Percentiles rank a stretch among this genome's conserved stretches.
Conservation (phyloP, 208 protist genomes). For the Jaenimonas drosophilae region DNA sequence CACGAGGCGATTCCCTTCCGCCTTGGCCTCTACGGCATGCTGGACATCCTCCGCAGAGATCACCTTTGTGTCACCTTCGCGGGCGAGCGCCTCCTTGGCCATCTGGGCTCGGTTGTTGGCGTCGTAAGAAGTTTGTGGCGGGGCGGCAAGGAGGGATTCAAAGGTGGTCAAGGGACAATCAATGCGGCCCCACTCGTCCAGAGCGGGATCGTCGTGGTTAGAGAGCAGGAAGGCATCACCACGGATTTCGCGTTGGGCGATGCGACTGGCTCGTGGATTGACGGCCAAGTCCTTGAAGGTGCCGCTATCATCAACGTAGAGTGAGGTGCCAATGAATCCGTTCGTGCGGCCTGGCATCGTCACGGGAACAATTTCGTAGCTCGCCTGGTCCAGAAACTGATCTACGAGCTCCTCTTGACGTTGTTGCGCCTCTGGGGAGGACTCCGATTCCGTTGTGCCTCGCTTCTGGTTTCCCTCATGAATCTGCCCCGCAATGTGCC, state of each 20-base stretch:
- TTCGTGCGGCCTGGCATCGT: conserved; percentile 68
- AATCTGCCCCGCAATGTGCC: conserved; percentile 38
- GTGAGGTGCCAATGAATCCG: conserved; percentile 66
- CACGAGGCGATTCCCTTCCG: conserved; percentile 50
- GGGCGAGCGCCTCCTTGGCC: conserved; percentile 30
- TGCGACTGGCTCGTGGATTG: conserved; percentile 71
- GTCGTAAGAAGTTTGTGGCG: conserved; percentile 42
- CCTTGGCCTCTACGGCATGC: conserved; percentile 42
- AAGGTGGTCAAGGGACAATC: conserved; percentile 41
- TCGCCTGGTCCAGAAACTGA: conserved; percentile 60
- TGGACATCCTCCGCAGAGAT: conserved; percentile 51
- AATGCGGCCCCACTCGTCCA: conserved; percentile 78
- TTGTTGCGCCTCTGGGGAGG: conserved; percentile 7
- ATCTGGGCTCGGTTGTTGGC: conserved; percentile 64
- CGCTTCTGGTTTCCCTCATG: conserved; percentile 13
- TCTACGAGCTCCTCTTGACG: conserved; percentile 56
- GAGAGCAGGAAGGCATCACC: conserved; percentile 83
- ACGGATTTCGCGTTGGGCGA: conserved; percentile 82
- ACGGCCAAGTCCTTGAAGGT: conserved; percentile 77
- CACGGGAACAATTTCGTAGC: conserved; percentile 83
- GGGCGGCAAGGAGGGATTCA: conserved; percentile 25
- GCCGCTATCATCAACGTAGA: conserved; percentile 88
- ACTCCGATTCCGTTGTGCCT: conserved; percentile 4
- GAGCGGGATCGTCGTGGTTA: conserved; percentile 81
- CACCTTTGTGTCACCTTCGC: conserved; percentile 56